These are phyloP conservation scores for Heliosperma pusillum DNA, from an alignment of 148 eudicot species.

Conservation along the genomic window DNA sequence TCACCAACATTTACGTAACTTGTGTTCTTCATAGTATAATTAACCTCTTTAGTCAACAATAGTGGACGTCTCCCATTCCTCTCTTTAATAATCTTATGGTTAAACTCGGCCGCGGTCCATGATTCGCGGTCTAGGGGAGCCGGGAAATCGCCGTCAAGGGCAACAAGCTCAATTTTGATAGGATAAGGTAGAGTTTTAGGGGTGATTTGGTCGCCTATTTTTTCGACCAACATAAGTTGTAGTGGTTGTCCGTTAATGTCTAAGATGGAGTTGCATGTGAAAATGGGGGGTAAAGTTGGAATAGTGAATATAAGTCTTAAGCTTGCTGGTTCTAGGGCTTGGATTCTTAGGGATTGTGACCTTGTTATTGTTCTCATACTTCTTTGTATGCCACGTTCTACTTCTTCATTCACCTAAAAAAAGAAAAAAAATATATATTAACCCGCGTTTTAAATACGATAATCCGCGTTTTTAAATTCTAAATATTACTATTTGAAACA, in stretches of 20 bases:
- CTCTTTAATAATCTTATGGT: conserved; percentile 39
- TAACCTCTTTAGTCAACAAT: conserved; percentile 43
- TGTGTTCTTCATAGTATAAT: conserved; percentile 39
- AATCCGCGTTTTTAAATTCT: no score
- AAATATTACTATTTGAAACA: no score
- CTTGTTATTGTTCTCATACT: conserved; percentile 27
- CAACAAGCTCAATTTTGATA: conserved; percentile 57
- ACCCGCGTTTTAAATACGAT: no score
- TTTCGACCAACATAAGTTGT: conserved; percentile 37
- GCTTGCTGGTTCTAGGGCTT: conserved; percentile 42
- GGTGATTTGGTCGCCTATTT: conserved; percentile 19
- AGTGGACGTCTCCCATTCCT: conserved; percentile 61
- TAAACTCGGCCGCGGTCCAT: conserved; percentile 51
- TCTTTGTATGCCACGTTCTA: conserved; percentile 41
- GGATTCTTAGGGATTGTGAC: conserved; percentile 40
- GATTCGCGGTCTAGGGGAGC: conserved; percentile 5
- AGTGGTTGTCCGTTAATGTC: conserved; percentile 38
- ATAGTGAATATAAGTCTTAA: conserved; percentile 36
- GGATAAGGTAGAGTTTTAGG: conserved; percentile 28
- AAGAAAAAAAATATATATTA: no score
- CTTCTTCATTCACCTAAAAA: conserved; percentile 59
- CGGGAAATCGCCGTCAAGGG: conserved; percentile 58
- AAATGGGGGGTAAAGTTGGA: conserved; percentile 33
- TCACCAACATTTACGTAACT: conserved; percentile 37
- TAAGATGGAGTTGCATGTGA: conserved; percentile 47